Evolutionary conservation across 108 stramenopile species (phyloP).

Genomic region (Cyclostephanos tholiformis): DNA sequence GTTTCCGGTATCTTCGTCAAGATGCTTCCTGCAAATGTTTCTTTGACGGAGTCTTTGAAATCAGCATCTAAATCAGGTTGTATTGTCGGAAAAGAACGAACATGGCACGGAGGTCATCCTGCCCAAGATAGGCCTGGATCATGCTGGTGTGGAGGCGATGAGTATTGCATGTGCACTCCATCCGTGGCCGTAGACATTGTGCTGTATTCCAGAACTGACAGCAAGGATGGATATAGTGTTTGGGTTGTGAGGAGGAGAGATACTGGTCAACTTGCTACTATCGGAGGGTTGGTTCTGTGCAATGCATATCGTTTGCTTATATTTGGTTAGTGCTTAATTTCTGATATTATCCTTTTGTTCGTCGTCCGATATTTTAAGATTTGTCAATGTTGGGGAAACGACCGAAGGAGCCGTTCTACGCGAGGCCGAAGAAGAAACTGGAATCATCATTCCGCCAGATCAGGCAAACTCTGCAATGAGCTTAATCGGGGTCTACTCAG

Average conservation of each 20-base stretch:
- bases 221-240: constrained; percentile 44
- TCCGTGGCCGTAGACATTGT: constrained; percentile 83
- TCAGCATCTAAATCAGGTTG: constrained; percentile 4
- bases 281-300: constrained; percentile 65
- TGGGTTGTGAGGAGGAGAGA: constrained; percentile 81
- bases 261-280: constrained; percentile 79
- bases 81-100: constrained; percentile 24
- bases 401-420: constrained; percentile 68
- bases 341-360: background rate
- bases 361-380: constrained; percentile 26
- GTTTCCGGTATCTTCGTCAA: constrained; percentile 8
- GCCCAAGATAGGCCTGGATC: constrained; percentile 56
- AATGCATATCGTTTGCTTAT: constrained; percentile 1
- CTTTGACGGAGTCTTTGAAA: constrained; percentile 5
- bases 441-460: constrained; percentile 45
- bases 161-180: constrained; percentile 89
- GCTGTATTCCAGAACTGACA: constrained; percentile 43
- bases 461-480: constrained; percentile 37
- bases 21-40: constrained; percentile 7
- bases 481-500: constrained; percentile 80
- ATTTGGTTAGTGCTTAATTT: background rate
- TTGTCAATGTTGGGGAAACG: constrained; percentile 80
- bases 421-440: constrained; percentile 85
- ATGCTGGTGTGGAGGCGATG: constrained; percentile 78
- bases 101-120: constrained; percentile 56